Evolutionary conservation across 2,329 filamentous ascomycete species (phyloP).

Genomic region (Alternaria sp.): DNA sequence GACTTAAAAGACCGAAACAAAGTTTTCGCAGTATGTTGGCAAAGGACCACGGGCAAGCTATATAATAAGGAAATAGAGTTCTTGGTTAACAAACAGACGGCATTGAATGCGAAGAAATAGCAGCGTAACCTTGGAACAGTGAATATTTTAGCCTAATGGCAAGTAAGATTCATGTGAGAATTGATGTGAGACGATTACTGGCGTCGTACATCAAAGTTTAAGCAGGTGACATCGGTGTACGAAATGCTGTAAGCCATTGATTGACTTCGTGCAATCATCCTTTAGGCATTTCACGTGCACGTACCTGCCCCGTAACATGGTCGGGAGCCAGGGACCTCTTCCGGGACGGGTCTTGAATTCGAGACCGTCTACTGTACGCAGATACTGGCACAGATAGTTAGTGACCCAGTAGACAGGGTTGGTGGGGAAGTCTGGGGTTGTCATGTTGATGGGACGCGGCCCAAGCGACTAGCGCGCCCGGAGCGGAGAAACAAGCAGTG

Average conservation of each 20-base stretch:
- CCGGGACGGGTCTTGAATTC: not conserved
- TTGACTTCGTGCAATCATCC: not conserved
- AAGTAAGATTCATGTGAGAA: not conserved
- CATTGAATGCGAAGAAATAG: not conserved
- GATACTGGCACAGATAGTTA: not conserved
- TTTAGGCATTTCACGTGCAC: not conserved
- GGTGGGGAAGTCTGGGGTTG: constrained; percentile 10
- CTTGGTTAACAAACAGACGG: not conserved
- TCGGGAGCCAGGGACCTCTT: not conserved
- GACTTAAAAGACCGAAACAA: not conserved
- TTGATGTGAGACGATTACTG: not conserved
- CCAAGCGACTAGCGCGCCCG: constrained; percentile 11
- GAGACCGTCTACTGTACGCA: not conserved
- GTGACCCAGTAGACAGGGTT: not conserved
- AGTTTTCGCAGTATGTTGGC: not conserved
- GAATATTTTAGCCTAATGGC: not conserved
- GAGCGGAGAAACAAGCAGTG: constrained; percentile 16
- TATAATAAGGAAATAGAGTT: not conserved
- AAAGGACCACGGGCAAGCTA: not conserved
- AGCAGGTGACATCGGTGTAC: not conserved
- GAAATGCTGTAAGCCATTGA: not conserved
- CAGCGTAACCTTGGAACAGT: not conserved
- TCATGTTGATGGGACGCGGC: not conserved
- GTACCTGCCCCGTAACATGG: not conserved
- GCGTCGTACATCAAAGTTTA: not conserved